Base-by-base conservation (phyloP, 306 rosid species). In the Canavalia ensiformis region DNA sequence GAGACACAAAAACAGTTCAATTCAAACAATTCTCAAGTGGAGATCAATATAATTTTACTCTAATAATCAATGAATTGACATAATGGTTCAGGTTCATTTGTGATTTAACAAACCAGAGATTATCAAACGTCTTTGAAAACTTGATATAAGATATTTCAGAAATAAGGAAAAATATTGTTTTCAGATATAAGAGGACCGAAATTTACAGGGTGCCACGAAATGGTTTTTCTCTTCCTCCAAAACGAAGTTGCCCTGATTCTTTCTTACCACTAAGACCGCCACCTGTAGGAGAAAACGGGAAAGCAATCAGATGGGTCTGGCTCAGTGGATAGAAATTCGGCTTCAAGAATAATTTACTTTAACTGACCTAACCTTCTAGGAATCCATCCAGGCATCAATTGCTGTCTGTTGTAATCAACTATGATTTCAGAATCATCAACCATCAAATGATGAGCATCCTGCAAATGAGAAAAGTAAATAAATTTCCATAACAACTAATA, bases 231-330 rank as follows among this genome's bases (percentile, higher is more conserved):
- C 97, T 89, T 83, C 99, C 99, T 50, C 99, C 99, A 82, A 95
- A 95, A 41, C 99, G 97, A 78, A 95, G 97, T 79, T 95, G 99
- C 71, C 99, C 99, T 6, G 99, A 95, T 84, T 95, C 98, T 88
- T 95, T 95, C 89, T 86, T 87, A 76, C 98, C 97, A 69, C 98
- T 92, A 76, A 95, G 94, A 73, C 97, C 98, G 41, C 98, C 97
- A 78, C 98, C 97, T 95, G 79, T 41, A 50, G 31, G 66, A 77
- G 70, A 79, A 33, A 51, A 56, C 54, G 42, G 4, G 4, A 34
- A 44, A 79, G 7, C 80, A 41, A 75, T 72, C 47, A 84, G 77
- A 67, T 45, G 50, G 44, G 57, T 69, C 65, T 49, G 39, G 33
- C 63, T 37, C 75, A 13, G 56, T 46, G 57, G 6, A 0, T 39